Evolutionary conservation across 768 basidiomycete genomes (phyloP).

Genomic region (Leccinum broughii): DNA sequence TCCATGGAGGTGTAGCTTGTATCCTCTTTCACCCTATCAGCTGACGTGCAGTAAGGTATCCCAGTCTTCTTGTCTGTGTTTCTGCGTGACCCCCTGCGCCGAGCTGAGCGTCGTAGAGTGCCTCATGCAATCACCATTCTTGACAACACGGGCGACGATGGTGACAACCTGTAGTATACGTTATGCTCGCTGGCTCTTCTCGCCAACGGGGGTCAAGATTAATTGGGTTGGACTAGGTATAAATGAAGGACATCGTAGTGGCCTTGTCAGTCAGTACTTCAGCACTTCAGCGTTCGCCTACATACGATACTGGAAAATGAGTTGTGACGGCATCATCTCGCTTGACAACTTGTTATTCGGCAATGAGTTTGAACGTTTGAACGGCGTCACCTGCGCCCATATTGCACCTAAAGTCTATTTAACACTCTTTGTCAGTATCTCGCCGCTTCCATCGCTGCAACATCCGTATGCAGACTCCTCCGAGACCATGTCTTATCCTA

Average conservation of each 20-base stretch:
- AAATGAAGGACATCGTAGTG: too few relatives aligned
- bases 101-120: neutral
- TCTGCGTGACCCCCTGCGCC: neutral
- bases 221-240: too few relatives aligned
- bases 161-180: too few relatives aligned
- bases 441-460: neutral
- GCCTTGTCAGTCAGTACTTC: too few relatives aligned
- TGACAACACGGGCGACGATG: too few relatives aligned
- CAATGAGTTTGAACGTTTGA: too few relatives aligned
- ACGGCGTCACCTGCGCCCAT: too few relatives aligned
- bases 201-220: neutral
- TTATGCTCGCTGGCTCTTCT: too few relatives aligned
- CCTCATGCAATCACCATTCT: too few relatives aligned
- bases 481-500: constrained; percentile 6
- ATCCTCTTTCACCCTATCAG: neutral
- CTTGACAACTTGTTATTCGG: too few relatives aligned
- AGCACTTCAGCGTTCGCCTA: too few relatives aligned
- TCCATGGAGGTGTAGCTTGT: neutral
- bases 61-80: neutral
- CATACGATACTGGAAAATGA: too few relatives aligned
- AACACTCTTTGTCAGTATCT: neutral
- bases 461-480: neutral
- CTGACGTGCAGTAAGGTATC: neutral
- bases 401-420: neutral
- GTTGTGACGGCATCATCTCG: neutral